Percentiles rank a stretch among this genome's conserved stretches.
These are phyloP conservation scores for Ustilago cynodontis DNA, from an alignment of 1,284 basidiomycete genomes.

Conservation along the genomic window DNA sequence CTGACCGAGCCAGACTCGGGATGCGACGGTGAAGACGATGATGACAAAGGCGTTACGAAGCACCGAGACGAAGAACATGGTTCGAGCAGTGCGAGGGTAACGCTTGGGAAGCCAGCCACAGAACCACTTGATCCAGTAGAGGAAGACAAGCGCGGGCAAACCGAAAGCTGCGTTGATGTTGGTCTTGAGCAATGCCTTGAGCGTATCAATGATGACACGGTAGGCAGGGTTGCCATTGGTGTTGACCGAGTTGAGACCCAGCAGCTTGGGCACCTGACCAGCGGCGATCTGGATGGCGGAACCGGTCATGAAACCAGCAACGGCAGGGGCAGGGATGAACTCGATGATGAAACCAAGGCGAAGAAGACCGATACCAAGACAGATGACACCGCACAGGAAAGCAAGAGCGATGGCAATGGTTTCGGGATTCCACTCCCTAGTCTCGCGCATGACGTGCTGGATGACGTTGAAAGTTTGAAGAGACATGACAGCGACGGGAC, in stretches of 20 bases:
- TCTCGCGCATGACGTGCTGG: constrained; percentile 36
- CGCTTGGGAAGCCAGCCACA: constrained; percentile 77
- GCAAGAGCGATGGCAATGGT: constrained; percentile 88
- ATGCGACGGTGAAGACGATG: constrained; percentile 74
- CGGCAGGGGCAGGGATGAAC: constrained; percentile 90
- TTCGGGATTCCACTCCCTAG: constrained; percentile 70
- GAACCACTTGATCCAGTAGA: constrained; percentile 81
- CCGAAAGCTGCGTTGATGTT: constrained; percentile 90
- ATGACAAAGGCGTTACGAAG: constrained; percentile 68
- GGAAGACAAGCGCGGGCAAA: constrained; percentile 78
- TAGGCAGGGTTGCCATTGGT: constrained; percentile 76
- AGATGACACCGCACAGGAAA: constrained; percentile 90
- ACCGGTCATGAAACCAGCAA: constrained; percentile 82
- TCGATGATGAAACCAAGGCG: constrained; percentile 95
- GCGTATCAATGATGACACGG: constrained; percentile 88
- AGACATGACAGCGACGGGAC: constrained; percentile 86
- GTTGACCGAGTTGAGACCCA: constrained; percentile 58
- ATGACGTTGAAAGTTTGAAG: constrained; percentile 81
- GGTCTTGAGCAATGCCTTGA: constrained; percentile 82
- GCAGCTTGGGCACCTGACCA: constrained; percentile 67
- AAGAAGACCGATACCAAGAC: constrained; percentile 90
- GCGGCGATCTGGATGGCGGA: constrained; percentile 68
- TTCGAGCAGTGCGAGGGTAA: constrained; percentile 81
- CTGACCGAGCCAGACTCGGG: constrained; percentile 57
- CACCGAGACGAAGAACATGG: constrained; percentile 71